Base-by-base conservation (phyloP, 1,139 yeast genomes). In the Sugiyamaella paludigena region DNA sequence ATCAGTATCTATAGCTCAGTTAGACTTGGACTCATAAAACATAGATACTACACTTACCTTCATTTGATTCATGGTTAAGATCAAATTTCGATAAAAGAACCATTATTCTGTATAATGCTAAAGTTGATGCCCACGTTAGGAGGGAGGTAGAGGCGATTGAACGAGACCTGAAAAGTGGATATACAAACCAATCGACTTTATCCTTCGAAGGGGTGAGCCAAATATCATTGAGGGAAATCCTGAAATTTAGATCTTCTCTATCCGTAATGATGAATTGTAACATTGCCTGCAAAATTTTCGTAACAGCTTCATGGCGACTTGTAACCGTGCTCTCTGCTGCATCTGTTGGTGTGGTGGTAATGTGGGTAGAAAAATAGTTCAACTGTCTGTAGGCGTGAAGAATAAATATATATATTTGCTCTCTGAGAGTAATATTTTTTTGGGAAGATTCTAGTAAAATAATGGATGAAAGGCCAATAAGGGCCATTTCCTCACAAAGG, bases 351-450 rank as follows among this genome's bases (percentile, higher is more conserved):
- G 24, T 19, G 24, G 24, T 19, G 5, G 24, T 3, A 19, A 19
- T 5, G 24, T 19, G 24, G 12, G 36, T 19, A 13, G 37, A 31
- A 19, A 48, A 19, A 26, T 43, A 41, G 8, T 31, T 24, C 32
- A 54, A 32, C 2, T 51, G 50, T 19, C 46, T 30, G 30, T 51
- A 51, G 6, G 51, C 36, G 19, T 38, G 37, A 9, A 62, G 45
- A 2, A 54, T 52, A 47, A 64, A 64, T 10, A 63, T 36, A 24
- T 53, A 36, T 2, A 61, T 42, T 34, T 63, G 63, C 30, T 61
- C 64, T 39, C 50, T 55, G n/a, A 62, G 39, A 1, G 55, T 36
- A 7, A 54, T 57, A 30, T 54, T 52, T 45, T 61, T 62, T 12
- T 63, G 52, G 11, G 48, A 47, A 36, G 36, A 28, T 7, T 49